Evolutionary conservation across 768 basidiomycete genomes (phyloP), one percentile per base, ranked within the genome.

Genomic region (Boletus sp.): DNA sequence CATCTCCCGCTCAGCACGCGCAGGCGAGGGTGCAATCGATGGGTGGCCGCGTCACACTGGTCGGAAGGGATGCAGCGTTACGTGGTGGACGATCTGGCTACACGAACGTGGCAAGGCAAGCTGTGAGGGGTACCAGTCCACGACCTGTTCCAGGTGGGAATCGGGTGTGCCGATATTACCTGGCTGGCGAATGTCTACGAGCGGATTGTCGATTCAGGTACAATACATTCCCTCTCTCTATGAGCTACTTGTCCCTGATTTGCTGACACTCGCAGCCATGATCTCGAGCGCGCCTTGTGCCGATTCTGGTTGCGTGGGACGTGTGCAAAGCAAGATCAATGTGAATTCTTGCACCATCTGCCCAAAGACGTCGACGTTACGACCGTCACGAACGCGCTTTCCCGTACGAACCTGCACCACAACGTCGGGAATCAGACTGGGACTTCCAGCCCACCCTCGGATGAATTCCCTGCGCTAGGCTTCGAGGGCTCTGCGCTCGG

Each of bases 171-270:
- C 80, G 97, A 53, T 98, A 98, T 71, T 99, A 94, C 75, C 83
- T 99, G 28, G 92, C 93, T 7, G 97, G 97, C 15, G 95, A 98
- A 73, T 99, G 97, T 68, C 76, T 98, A 56, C 77, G 97, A 47
- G 92, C 94, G 42, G 97, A 99, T 76, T 98, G 97, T 75, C 86
- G 96, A 55, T 99, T 98, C 78, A 98, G 94, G 96, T 96, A 55
- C 64, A 61, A 84, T 29, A 46, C 9, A 50, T 48, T 17, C n/a
- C 20, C 36, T 7, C n/a, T 28, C 37, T 46, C 18, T 24, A 5
- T 47, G 52, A 57, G 12, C 4, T 24, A 55, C 37, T 42, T 49
- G 28, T 52, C 20, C 18, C 59, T 65, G 50, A 64, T 58, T 55
- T 60, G 29, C 57, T 52, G 52, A 40, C 53, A 48, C 52, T 53